These are phyloP conservation scores for Triticum turgidum DNA, from an alignment of 176 grass and related monocot genomes.

Conservation along the genomic window DNA sequence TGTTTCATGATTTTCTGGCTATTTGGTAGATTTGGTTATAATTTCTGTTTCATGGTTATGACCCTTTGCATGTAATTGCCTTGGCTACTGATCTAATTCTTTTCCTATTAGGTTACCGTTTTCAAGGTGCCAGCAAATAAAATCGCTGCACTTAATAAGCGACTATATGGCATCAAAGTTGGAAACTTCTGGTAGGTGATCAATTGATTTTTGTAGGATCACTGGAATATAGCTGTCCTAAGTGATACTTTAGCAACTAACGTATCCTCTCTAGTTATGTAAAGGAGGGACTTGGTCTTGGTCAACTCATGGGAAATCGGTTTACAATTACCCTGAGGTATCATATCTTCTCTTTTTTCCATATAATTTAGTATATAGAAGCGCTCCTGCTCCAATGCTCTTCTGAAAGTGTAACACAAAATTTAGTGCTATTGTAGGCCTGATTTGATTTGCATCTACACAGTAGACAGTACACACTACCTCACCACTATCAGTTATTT, in stretches of 20 bases:
- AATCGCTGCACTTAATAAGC: slow-evolving; percentile 79
- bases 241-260: slow-evolving; percentile 34
- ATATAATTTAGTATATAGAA: not conserved
- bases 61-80: not conserved
- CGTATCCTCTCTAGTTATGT: slow-evolving; percentile 63
- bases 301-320: slow-evolving; percentile 77
- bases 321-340: slow-evolving; percentile 98
- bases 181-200: slow-evolving; percentile 81
- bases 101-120: slow-evolving; percentile 68
- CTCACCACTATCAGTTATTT: not conserved
- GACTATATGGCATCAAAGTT: slow-evolving; percentile 89
- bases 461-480: not conserved
- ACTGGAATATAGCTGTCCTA: not conserved
- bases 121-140: slow-evolving; percentile 84
- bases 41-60: not conserved
- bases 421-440: not conserved
- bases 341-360: not conserved
- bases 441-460: not conserved
- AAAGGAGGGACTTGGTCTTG: slow-evolving; percentile 94
- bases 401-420: not conserved
- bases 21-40: slow-evolving; percentile 8
- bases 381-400: not conserved
- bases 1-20: not conserved
- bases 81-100: slow-evolving; percentile 4
- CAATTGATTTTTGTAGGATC: slow-evolving; percentile 5